Evolutionary conservation across 2,329 filamentous ascomycete species (phyloP), one percentile per base, ranked within the genome.

Genomic region (Setomelanomma holmii): DNA sequence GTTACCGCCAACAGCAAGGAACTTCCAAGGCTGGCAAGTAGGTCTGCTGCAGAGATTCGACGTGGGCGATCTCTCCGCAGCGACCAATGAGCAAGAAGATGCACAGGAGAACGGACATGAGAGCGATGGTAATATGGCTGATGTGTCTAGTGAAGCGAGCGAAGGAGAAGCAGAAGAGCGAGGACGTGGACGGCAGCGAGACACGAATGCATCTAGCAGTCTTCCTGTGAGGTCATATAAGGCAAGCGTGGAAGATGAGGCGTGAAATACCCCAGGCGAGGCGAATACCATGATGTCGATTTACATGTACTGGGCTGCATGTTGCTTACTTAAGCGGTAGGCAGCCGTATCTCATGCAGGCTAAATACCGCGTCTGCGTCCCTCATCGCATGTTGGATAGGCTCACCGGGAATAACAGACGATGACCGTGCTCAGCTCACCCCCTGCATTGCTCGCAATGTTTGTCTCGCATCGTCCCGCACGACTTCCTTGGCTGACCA

Each of bases 21-120:
- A 63, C 22, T 89, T 89, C 59, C 79, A 84, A 66, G 83, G 81
- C n/a, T 91, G 88, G 88, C 80, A 81, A 21, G 85, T 91, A 4
- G 87, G 86, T 1, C 68, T 91, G 16, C 66, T 91, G 53, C 79
- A 82, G 56, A 76, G 82, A 53, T 87, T 82, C 73, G 72, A 77
- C 51, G 56, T 58, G 10, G 58, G 56, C 5, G 67, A 71, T 43
- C 39, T 58, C 5, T n/a, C 17, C 14, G 27, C 16, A 11, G 24
- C 11, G 42, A 14, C 11, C 14, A 36, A 21, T 45, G 19, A 35
- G 12, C 30, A 36, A 5, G 36, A 35, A 14, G 27, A 33, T 19
- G 36, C n/a, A 3, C 27, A 30, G 3, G 27, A 30, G 27, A 8
- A 3, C 14, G 27, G 27, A 8, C 27, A 30, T 14, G 27, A 30